Evolutionary conservation across 306 rosid genomes (phyloP).

Genomic region (Trifolium subterraneum): DNA sequence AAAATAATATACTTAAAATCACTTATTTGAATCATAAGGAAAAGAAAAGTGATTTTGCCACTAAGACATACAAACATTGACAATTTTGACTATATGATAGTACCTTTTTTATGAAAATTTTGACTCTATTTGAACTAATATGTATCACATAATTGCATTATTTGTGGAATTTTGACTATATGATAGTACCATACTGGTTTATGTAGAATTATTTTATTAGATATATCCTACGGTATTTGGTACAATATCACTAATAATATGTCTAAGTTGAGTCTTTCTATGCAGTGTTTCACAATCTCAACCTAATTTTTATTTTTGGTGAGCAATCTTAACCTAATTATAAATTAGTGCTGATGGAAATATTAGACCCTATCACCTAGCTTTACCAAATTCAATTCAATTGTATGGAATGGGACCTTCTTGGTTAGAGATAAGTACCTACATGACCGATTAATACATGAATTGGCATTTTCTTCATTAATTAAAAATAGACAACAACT

Average conservation of each 20-base stretch:
- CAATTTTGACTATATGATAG: background rate
- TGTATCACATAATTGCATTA: background rate
- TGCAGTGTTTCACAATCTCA: constrained; percentile 1
- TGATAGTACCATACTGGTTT: constrained; percentile 25
- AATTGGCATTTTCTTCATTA: constrained; percentile 43
- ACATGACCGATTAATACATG: background rate
- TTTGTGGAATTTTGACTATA: constrained; percentile 23
- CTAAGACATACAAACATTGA: background rate
- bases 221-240: constrained; percentile 41
- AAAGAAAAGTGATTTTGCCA: no score
- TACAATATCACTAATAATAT: constrained; percentile 37
- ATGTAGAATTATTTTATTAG: background rate
- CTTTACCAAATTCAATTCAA: constrained; percentile 36
- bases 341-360: constrained; percentile 28
- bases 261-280: constrained; percentile 29
- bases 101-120: background rate
- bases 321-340: constrained; percentile 33
- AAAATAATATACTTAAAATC: no score
- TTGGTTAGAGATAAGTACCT: background rate
- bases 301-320: constrained; percentile 13
- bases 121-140: constrained; percentile 30
- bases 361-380: constrained; percentile 22
- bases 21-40: no score
- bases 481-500: constrained; percentile 22
- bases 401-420: constrained; percentile 34